Conservation (phyloP, 75 land plant genomes). For the Selaginella tamariscina region DNA sequence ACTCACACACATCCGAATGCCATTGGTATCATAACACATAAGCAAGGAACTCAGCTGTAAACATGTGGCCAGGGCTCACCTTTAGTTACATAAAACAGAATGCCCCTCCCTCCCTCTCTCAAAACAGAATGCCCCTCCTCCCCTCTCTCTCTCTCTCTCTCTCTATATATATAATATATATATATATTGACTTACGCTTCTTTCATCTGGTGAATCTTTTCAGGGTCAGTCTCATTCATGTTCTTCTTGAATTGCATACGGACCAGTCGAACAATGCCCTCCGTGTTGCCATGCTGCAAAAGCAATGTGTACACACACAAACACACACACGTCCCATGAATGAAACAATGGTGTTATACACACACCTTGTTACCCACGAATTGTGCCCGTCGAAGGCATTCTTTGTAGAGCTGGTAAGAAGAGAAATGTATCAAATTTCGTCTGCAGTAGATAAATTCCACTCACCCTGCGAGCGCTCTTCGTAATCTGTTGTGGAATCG, state of each 20-base stretch:
- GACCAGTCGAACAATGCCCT: conserved; percentile 55
- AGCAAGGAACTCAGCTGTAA: too few relatives aligned
- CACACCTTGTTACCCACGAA: background rate
- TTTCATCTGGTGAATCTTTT: conserved; percentile 67
- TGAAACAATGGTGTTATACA: background rate
- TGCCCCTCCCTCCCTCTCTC: too few relatives aligned
- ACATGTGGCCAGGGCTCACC: too few relatives aligned
- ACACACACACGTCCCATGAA: background rate
- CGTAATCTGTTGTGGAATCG: background rate
- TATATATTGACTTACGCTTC: conserved; percentile 44
- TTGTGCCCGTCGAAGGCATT: background rate
- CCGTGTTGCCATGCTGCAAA: conserved; percentile 62
- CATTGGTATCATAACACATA: too few relatives aligned
- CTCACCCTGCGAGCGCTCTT: background rate
- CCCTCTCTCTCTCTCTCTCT: too few relatives aligned
- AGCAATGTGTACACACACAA: too few relatives aligned
- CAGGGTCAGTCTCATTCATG: conserved; percentile 76
- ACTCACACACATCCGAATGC: too few relatives aligned
- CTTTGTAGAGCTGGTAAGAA: background rate
- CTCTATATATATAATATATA: too few relatives aligned
- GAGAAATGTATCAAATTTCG: background rate
- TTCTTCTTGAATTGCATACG: conserved; percentile 67
- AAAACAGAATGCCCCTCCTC: too few relatives aligned
- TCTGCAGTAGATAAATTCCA: background rate
- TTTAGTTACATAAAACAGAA: too few relatives aligned